phyloP scores from a whole-genome alignment of 2,329 filamentous ascomycete genomes.

The Ophiobolus disseminans region DNA sequence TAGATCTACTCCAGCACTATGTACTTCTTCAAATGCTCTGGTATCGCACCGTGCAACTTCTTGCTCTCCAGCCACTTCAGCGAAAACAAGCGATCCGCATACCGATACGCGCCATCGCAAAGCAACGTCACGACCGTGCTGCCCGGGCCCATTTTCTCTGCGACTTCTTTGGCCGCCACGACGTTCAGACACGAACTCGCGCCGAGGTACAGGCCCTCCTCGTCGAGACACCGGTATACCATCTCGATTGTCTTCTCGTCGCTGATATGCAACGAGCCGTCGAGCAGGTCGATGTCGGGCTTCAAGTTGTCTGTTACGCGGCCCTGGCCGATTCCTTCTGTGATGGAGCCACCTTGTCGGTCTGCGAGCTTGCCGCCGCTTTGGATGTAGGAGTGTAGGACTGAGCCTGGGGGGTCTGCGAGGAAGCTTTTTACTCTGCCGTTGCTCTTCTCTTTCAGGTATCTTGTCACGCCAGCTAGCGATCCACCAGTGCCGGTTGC shows the following conservation, averaged over 20 bases:
- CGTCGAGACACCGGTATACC: constrained; percentile 95
- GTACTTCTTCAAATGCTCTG: constrained; percentile 87
- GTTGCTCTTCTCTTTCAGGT: constrained; percentile 80
- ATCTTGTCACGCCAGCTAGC: constrained; percentile 85
- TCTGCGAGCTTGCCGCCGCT: constrained; percentile 86
- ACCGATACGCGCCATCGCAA: constrained; percentile 96
- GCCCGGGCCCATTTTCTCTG: constrained; percentile 85
- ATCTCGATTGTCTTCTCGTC: constrained; percentile 97
- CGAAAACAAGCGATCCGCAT: constrained; percentile 92
- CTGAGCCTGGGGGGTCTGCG: constrained; percentile 91
- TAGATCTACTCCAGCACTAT: constrained; percentile 77
- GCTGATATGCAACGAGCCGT: constrained; percentile 82
- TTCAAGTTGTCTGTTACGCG: constrained; percentile 93
- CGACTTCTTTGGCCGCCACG: constrained; percentile 91
- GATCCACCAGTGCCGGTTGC: constrained; percentile 93
- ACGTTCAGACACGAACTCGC: constrained; percentile 95
- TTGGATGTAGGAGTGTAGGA: constrained; percentile 89
- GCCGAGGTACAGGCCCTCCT: constrained; percentile 94
- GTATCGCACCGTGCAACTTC: constrained; percentile 80
- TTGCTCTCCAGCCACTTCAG: constrained; percentile 89
- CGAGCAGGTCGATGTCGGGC: constrained; percentile 82
- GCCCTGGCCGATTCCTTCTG: constrained; percentile 96
- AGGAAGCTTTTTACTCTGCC: constrained; percentile 86
- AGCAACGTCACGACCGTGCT: constrained; percentile 92
- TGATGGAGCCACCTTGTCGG: constrained; percentile 85